Conservation (phyloP, 2,329 filamentous ascomycete species). For the Nemania diffusa region DNA sequence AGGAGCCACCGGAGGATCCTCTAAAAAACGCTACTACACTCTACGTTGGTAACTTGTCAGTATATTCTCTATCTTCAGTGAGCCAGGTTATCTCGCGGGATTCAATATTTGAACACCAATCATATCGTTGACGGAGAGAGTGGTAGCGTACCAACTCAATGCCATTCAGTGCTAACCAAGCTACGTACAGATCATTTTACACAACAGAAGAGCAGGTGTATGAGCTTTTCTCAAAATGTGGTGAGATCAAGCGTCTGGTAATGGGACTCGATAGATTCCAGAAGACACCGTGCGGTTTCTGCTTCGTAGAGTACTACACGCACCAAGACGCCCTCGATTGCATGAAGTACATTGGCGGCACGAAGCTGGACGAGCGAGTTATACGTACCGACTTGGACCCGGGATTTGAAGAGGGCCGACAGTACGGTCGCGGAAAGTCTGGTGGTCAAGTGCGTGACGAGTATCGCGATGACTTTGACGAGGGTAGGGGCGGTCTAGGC, state of each 20-base stretch:
- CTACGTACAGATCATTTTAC: slow-evolving; percentile 80
- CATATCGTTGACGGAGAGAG: background rate
- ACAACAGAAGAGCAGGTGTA: slow-evolving; percentile 99
- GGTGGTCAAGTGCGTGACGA: slow-evolving; percentile 97
- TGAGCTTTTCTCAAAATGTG: slow-evolving; percentile 94
- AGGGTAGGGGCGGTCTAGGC: slow-evolving; percentile 89
- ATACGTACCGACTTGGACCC: slow-evolving; percentile 96
- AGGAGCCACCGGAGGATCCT: slow-evolving; percentile 76
- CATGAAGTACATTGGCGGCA: slow-evolving; percentile 98
- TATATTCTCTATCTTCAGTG: slow-evolving; percentile 35
- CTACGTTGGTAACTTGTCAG: slow-evolving; percentile 95
- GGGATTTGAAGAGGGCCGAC: slow-evolving; percentile 93
- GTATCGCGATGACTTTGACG: slow-evolving; percentile 96
- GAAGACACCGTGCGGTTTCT: slow-evolving; percentile 99
- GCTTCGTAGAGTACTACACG: slow-evolving; percentile 99
- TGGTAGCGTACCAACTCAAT: background rate
- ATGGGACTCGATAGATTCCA: slow-evolving; percentile 98
- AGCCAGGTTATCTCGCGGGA: background rate
- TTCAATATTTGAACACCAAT: background rate
- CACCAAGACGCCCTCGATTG: slow-evolving; percentile 97
- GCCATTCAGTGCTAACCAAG: slow-evolving; percentile 11
- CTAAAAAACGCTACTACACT: slow-evolving; percentile 90
- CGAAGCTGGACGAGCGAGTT: slow-evolving; percentile 96
- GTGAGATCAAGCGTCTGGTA: slow-evolving; percentile 96
- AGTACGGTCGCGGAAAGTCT: slow-evolving; percentile 95